Base-by-base conservation (phyloP, 768 basidiomycete species). In the Mycena olivaceomarginata region DNA sequence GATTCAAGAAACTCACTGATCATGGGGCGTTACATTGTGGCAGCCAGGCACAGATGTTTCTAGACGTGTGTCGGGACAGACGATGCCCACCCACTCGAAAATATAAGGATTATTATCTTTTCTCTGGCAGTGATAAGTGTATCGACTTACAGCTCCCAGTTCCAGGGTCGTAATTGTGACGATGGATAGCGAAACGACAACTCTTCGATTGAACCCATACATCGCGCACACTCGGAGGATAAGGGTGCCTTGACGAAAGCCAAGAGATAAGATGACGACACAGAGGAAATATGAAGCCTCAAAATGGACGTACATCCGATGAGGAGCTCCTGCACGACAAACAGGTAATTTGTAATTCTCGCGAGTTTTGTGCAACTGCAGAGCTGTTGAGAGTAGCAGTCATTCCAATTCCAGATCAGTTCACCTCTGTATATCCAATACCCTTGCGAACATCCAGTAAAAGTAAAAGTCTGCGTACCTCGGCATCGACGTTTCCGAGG, bases 171-270 rank as follows among this genome's bases (percentile, higher is more conserved):
- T 57, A 40, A 59, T 15, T 25, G 67, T 56, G 22, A 56, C 67
- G 56, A 59, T 59, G 8, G 67, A 20, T 20, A 69, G n/a, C 41
- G 67, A 22, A 15, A n/a, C 16, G 51, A 69, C 57, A 9, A 69
- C 67, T 4, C 41, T 20, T 22, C 67, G 67, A 31, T 69, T 69
- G 67, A 69, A 59, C 1, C 67, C 67, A 13, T 69, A 69, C 67
- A 69, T 67, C 11, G 46, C 66, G 45, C 48, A 67, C 2, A 67
- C 66, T 0, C 66, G 66, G 20, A 53, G 22, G 51, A 53, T 25
- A 25, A 68, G 67, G 11, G 67, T 22, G 12, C 67, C 67, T 68
- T 31, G 25, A 25, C 25, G 5, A 4, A 22, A 3, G 25, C 53
- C 3, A 22, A n/a, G 16, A 11, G 40, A 11, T 11, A 20, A 57